Base-by-base conservation (phyloP, 1,284 basidiomycete species). In the Heterobasidion occidentale region DNA sequence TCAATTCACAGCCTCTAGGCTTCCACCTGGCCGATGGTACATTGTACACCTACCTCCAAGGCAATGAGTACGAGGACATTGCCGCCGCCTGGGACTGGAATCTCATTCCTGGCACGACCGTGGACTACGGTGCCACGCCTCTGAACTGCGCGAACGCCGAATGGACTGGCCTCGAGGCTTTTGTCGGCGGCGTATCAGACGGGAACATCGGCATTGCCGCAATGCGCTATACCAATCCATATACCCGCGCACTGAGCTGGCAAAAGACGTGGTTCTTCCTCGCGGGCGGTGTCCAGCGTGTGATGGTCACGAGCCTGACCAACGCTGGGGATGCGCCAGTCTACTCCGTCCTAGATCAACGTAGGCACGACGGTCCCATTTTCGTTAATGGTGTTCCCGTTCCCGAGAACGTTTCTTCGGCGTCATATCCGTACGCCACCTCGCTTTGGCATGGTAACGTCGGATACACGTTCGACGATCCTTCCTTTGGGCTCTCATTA, bases 241-340 rank as follows among this genome's bases (percentile, higher is more conserved):
- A 70, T 47, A 84, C 83, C 5, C 64, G 70, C n/a, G 65, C 75
- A 4, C 65, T 88, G 48, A 68, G 70, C 56, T 90, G 79, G 76
- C 81, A 83, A 62, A 88, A 88, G 68, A 77, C 79, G 0, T 86
- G 81, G 81, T 86, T 88, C 71, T 88, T 85, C 77, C 75, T 90
- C 58, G 76, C 81, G 52, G 71, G 78, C 60, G 78, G 83, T 62
- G 71, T 83, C 44, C 78, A 84, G 64, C 77, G 79, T 61, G 80
- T 88, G 61, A 81, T 83, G 74, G 67, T 86, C 42, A 73, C 81
- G 17, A 70, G 70, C 51, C 68, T 86, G 55, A 67, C 69, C 27
- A 80, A 80, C 9, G 68, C 67, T 12, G 74, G 73, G 55, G 64
- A 60, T 52, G 71, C 75, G 7, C 75, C 81, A 11, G 75, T 88